Evolutionary conservation across 371 early-diverging fungal genomes (phyloP).

Genomic region (Capillidium heterosporum): DNA sequence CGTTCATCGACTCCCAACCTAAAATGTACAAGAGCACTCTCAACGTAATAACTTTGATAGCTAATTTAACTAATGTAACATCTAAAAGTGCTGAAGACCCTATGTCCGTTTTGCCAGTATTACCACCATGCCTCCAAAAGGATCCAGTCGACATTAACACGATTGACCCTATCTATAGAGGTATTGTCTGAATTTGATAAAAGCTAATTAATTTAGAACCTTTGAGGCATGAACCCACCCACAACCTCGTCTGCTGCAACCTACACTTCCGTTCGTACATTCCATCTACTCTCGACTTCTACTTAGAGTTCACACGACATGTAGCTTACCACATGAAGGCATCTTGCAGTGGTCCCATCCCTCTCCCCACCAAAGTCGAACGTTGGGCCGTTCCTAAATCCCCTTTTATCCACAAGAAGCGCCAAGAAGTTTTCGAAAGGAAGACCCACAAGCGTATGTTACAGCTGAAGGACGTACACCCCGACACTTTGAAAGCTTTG

Average conservation of each 20-base stretch:
- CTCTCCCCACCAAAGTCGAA: conserved; percentile 56
- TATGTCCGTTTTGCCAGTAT: too few relatives aligned
- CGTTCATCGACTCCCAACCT: too few relatives aligned
- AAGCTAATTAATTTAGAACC: conserved; percentile 11
- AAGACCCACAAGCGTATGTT: conserved; percentile 71
- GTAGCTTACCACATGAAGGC: conserved; percentile 59
- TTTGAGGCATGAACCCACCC: conserved; percentile 29
- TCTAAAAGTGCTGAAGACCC: too few relatives aligned
- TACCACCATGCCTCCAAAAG: too few relatives aligned
- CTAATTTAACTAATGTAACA: too few relatives aligned
- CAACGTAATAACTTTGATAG: too few relatives aligned
- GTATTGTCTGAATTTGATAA: neutral
- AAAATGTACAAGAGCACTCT: too few relatives aligned
- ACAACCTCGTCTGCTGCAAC: conserved; percentile 48
- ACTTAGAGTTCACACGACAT: conserved; percentile 63
- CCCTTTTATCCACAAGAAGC: conserved; percentile 90
- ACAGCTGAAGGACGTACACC: conserved; percentile 63
- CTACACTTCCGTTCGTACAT: conserved; percentile 49
- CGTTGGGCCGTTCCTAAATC: conserved; percentile 83
- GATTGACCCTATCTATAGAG: conserved; percentile 3
- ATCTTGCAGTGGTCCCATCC: conserved; percentile 53
- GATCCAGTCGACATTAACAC: too few relatives aligned
- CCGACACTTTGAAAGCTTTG: conserved; percentile 59
- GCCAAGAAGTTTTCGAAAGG: conserved; percentile 90
- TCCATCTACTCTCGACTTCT: conserved; percentile 72